Conservation (phyloP, 352 stramenopile species). For the Globisporangium barbulae region DNA sequence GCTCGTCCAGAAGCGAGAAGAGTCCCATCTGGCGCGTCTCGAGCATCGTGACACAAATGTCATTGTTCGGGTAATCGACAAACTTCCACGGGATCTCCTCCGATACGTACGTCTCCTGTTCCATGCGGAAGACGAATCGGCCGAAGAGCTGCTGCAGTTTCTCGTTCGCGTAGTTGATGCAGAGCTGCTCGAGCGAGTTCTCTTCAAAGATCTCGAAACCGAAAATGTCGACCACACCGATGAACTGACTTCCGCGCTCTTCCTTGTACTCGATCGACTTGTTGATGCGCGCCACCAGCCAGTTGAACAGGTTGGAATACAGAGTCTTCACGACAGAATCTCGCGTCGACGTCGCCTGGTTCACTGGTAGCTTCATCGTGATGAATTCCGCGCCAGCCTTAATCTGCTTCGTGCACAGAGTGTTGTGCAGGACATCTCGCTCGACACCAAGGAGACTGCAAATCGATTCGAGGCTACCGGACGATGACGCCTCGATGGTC, state of each 20-base stretch:
- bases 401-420: conserved; percentile 77
- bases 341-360: conserved; percentile 69
- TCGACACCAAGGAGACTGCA: conserved; percentile 74
- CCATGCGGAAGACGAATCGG: conserved; percentile 80
- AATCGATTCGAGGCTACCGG: conserved; percentile 70
- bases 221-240: conserved; percentile 91
- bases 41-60: conserved; percentile 70
- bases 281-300: conserved; percentile 94
- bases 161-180: conserved; percentile 89
- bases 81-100: conserved; percentile 90
- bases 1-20: conserved; percentile 82
- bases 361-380: conserved; percentile 56
- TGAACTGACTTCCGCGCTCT: conserved; percentile 68
- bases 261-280: conserved; percentile 85
- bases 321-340: conserved; percentile 87
- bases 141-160: conserved; percentile 86
- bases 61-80: conserved; percentile 87
- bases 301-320: conserved; percentile 91
- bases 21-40: conserved; percentile 75
- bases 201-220: conserved; percentile 89
- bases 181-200: conserved; percentile 91
- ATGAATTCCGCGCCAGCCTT: conserved; percentile 77
- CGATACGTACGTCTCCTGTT: conserved; percentile 79
- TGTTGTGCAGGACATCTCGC: conserved; percentile 51
- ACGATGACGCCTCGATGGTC: conserved; percentile 33